Evolutionary conservation across 2,329 filamentous ascomycete genomes (phyloP), one percentile per base, ranked within the genome.

Genomic region (Didymella exigua): DNA sequence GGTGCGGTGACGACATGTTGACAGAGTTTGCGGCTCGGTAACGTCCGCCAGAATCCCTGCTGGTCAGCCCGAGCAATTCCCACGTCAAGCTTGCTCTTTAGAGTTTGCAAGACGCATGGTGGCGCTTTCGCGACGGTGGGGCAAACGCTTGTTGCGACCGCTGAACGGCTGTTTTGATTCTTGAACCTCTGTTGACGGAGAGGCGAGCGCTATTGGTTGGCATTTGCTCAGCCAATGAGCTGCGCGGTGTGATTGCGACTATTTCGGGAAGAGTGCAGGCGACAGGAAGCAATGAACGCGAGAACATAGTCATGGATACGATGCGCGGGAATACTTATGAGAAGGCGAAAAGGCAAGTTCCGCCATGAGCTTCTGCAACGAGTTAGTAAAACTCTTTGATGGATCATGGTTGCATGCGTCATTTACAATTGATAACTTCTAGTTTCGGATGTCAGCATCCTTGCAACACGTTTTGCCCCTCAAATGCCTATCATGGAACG

Each of bases 291-390:
- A 8, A 26, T 19, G 27, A 36, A 21, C 24, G 13, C 29, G 30
- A 43, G 13, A 23, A 30, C 18, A 33, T 36, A 27, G 38, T 42
- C 47, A 49, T 37, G 40, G 34, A 40, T 41, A 34, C 34, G 34
- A 38, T 9, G 23, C 33, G 40, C 21, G 16, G 23, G 19, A 46
- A 46, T 33, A n/a, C n/a, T n/a, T n/a, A n/a, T 45, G 29, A n/a
- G 34, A 33, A 45, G 33, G 51, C 37, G 23, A 46, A 41, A 54
- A 46, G 52, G 52, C 41, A 49, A 46, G 46, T 47, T 31, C 52
- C 41, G 34, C 31, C 37, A 7, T 26, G 1, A 13, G 16, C 21
- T 31, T 49, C 33, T 26, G 10, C 29, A 47, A 50, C 7, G 23
- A 36, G 42, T 46, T 37, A 50, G 47, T 13, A 14, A 21, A 36